A percentile compares a stretch with the other conserved stretches of the same genome.
Evolutionary conservation across 352 stramenopile species (phyloP).

Genomic region (Achlya hypogyna): DNA sequence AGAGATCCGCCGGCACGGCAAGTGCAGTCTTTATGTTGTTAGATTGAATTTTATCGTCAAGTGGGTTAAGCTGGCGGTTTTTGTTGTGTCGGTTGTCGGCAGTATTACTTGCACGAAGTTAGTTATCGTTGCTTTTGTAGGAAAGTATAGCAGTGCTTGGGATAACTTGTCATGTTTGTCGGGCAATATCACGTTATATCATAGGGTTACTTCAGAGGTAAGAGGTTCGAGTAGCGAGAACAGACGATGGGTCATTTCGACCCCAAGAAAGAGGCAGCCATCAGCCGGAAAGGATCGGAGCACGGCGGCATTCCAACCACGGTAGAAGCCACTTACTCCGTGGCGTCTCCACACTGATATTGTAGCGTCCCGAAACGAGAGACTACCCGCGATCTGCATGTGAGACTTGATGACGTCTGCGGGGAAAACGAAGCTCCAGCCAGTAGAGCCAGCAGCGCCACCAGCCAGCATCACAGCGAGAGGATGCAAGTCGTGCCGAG

Average conservation of each 20-base stretch:
- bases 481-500: conserved; percentile 66
- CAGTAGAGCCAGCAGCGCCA: conserved; percentile 61
- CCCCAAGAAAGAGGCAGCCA: conserved; percentile 78
- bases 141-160: no score
- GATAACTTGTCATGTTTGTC: no score
- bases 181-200: no score
- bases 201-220: conserved; percentile 10
- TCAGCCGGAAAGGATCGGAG: conserved; percentile 80
- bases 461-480: conserved; percentile 65
- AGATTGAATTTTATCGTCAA: no score
- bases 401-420: conserved; percentile 75
- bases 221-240: conserved; percentile 27
- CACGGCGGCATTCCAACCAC: conserved; percentile 74
- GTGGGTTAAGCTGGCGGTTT: no score
- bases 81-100: no score
- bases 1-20: no score
- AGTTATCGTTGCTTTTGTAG: no score
- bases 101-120: no score
- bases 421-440: conserved; percentile 81
- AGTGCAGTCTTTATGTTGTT: no score
- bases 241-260: conserved; percentile 80
- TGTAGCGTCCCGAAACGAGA: conserved; percentile 33
- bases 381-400: conserved; percentile 46
- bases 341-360: conserved; percentile 49
- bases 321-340: conserved; percentile 70